Percentiles rank a stretch among this genome's conserved stretches.
Conservation (phyloP, 352 stramenopile genomes). For the Phytophthora sojae region DNA sequence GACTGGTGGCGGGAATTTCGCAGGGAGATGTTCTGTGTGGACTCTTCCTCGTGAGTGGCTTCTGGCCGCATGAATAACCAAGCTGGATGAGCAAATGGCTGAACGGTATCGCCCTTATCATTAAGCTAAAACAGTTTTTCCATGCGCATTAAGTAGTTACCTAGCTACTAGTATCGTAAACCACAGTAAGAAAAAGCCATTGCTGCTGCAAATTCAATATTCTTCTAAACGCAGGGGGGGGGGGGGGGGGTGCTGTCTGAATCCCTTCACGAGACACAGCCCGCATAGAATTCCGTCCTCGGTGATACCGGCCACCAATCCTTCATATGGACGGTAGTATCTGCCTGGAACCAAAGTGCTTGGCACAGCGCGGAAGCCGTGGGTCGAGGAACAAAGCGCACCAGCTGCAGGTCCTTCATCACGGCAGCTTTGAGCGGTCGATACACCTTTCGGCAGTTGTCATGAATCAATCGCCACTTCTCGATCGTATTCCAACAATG, state of each 20-base stretch:
- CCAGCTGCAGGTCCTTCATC: not conserved
- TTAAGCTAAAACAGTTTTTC: too few relatives aligned
- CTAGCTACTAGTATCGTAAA: too few relatives aligned
- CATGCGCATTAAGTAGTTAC: too few relatives aligned
- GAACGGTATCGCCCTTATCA: too few relatives aligned
- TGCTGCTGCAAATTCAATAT: not conserved
- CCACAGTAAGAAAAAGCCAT: not conserved
- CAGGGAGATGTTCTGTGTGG: conserved; percentile 29
- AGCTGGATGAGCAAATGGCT: not conserved
- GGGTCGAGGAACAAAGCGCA: conserved; percentile 3
- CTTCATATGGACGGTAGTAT: conserved; percentile 4
- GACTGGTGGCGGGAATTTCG: conserved; percentile 24
- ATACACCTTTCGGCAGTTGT: not conserved
- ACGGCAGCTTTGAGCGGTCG: conserved; percentile 1
- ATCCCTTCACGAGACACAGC: conserved; percentile 1
- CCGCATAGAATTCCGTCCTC: conserved; percentile 2
- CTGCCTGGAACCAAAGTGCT: not conserved
- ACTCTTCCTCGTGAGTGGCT: conserved; percentile 25
- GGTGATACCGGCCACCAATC: not conserved
- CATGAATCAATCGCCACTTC: too few relatives aligned
- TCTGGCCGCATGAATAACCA: conserved; percentile 18
- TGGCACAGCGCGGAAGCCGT: not conserved
- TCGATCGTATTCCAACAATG: too few relatives aligned
- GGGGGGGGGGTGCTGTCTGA: not conserved
- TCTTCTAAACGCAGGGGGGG: too few relatives aligned